Conservation (phyloP, 208 protist species). For the Lotmaria passim region DNA sequence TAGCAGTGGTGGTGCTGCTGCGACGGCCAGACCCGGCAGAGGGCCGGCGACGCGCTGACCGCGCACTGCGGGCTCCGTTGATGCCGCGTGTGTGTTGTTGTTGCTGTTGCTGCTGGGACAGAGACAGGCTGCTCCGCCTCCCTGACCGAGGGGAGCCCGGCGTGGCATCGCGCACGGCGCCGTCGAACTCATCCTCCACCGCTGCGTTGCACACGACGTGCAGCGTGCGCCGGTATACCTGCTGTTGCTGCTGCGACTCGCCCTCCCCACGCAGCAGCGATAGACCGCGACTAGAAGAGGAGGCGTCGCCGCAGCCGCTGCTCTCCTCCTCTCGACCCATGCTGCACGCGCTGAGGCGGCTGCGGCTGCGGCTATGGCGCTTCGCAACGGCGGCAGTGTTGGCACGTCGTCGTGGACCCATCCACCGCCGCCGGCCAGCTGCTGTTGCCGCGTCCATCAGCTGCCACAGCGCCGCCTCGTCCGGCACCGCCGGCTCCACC, state of each 20-base stretch:
- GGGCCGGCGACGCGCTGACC: not conserved
- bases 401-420: not conserved
- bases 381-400: not conserved
- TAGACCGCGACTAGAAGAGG: constrained; percentile 11
- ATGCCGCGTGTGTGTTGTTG: constrained; percentile 1
- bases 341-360: constrained; percentile 7
- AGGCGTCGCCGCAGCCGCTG: not conserved
- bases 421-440: constrained; percentile 7
- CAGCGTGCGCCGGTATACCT: constrained; percentile 30
- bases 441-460: constrained; percentile 22
- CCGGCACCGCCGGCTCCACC: constrained; percentile 6
- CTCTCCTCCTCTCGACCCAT: not conserved
- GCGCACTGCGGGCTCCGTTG: constrained; percentile 4
- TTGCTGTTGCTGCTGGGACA: not conserved
- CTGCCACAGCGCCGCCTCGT: constrained; percentile 17
- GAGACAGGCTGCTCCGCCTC: not conserved
- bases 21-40: constrained; percentile 12
- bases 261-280: constrained; percentile 1
- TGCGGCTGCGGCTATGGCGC: constrained; percentile 1
- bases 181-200: not conserved
- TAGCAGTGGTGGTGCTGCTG: not conserved
- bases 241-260: not conserved
- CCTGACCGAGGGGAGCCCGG: not conserved
- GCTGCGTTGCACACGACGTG: constrained; percentile 12
- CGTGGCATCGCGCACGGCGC: not conserved